phyloP scores from a whole-genome alignment of 177 flowering plant species.

The Vitis hybrid region DNA sequence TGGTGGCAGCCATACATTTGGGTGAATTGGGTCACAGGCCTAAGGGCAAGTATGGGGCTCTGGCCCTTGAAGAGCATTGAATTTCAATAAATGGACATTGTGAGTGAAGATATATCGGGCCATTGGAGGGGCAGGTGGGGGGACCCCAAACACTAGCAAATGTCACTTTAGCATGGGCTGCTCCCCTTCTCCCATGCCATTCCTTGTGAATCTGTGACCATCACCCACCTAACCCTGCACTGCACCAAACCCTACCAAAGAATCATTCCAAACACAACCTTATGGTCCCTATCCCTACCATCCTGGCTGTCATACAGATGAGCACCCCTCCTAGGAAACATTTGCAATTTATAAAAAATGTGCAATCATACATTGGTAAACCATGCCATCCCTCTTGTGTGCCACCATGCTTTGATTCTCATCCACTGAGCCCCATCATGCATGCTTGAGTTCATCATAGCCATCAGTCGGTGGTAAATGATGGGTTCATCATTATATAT shows the following conservation, averaged over 20 bases:
- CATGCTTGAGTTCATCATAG: neutral
- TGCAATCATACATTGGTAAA: constrained; percentile 7
- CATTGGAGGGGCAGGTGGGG: constrained; percentile 4
- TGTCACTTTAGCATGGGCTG: constrained; percentile 28
- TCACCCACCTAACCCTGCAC: constrained; percentile 20
- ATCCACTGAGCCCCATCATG: too few species aligned
- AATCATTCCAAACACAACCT: constrained; percentile 22
- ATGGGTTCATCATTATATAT: too few species aligned
- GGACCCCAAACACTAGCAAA: constrained; percentile 7
- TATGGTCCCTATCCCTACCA: constrained; percentile 25
- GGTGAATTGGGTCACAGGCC: neutral
- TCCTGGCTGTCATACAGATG: constrained; percentile 26
- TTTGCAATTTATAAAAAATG: neutral
- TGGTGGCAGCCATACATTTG: constrained; percentile 7
- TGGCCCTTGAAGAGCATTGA: constrained; percentile 4
- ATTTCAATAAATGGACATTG: neutral
- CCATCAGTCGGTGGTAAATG: neutral
- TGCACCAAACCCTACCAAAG: constrained; percentile 6
- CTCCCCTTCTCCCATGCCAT: constrained; percentile 18
- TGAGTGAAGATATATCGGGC: neutral
- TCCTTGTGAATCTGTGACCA: constrained; percentile 7
- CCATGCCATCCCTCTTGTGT: too few species aligned
- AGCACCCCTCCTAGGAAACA: constrained; percentile 36
- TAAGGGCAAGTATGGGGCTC: constrained; percentile 10
- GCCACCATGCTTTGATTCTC: too few species aligned